Percentiles rank a stretch among this genome's conserved stretches.
phyloP scores from a whole-genome alignment of 345 rosid genomes.

The Lepidium africanum region DNA sequence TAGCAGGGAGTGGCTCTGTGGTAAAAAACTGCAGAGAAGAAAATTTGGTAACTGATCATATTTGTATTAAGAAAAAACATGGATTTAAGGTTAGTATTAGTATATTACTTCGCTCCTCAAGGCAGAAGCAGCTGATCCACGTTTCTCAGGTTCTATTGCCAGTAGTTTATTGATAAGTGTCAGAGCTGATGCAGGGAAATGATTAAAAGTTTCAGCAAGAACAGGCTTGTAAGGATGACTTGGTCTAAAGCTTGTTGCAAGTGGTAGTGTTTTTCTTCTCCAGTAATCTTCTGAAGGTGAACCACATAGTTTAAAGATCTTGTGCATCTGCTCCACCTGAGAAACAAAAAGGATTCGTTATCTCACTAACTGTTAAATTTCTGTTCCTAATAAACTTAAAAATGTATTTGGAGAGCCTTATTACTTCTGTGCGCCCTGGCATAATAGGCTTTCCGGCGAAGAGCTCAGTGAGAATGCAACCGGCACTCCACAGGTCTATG shows the following conservation, averaged over 20 bases:
- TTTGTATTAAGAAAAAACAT: background rate
- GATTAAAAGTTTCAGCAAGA: constrained; percentile 51
- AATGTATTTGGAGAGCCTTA: background rate
- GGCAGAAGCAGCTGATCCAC: constrained; percentile 70
- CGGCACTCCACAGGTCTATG: constrained; percentile 86
- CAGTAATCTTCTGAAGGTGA: constrained; percentile 78
- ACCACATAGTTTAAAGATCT: constrained; percentile 83
- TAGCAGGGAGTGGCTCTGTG: constrained; percentile 55
- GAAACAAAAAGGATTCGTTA: background rate
- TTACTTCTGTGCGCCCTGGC: constrained; percentile 93
- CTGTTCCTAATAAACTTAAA: background rate
- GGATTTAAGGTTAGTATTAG: background rate
- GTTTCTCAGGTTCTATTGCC: constrained; percentile 55
- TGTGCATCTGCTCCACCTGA: constrained; percentile 89
- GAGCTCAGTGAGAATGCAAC: constrained; percentile 80
- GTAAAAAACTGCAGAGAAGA: constrained; percentile 47
- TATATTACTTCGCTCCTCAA: constrained; percentile 49
- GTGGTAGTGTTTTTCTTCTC: constrained; percentile 58
- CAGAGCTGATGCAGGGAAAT: constrained; percentile 52
- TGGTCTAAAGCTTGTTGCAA: constrained; percentile 56
- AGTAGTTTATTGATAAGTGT: constrained; percentile 52
- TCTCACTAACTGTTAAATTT: background rate
- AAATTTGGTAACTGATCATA: background rate
- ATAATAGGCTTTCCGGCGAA: constrained; percentile 67
- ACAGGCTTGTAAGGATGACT: constrained; percentile 62